Conservation (phyloP, 371 early-diverging fungal species). For the Umbelopsis sp. region DNA sequence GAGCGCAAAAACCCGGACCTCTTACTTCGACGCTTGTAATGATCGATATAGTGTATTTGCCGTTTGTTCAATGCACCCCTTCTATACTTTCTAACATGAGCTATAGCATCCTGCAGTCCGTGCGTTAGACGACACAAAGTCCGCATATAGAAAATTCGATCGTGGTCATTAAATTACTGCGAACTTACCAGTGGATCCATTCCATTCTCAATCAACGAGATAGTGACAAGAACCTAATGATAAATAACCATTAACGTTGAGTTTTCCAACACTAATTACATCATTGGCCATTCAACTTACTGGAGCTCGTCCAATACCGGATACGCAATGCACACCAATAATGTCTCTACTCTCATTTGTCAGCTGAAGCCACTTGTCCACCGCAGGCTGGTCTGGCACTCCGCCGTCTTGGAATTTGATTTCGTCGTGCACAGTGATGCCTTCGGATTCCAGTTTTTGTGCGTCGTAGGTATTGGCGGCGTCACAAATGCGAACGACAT, state of each 20-base stretch:
- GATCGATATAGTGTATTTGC: constrained; percentile 61
- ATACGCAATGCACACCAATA: constrained; percentile 73
- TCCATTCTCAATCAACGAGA: constrained; percentile 69
- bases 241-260: background rate
- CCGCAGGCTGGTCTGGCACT: constrained; percentile 43
- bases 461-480: constrained; percentile 54
- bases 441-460: constrained; percentile 40
- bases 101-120: constrained; percentile 57
- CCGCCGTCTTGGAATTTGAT: constrained; percentile 68
- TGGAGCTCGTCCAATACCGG: constrained; percentile 77
- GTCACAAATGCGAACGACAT: constrained; percentile 65
- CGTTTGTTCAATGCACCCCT: constrained; percentile 70
- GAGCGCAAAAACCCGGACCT: background rate
- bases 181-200: constrained; percentile 64
- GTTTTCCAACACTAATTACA: background rate
- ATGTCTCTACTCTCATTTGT: constrained; percentile 41
- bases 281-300: constrained; percentile 33
- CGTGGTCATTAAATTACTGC: background rate
- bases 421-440: constrained; percentile 58
- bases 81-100: constrained; percentile 57
- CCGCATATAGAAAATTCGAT: background rate
- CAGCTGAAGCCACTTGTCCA: constrained; percentile 44
- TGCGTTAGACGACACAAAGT: background rate
- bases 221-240: constrained; percentile 56
- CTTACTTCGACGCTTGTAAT: constrained; percentile 26